A percentile compares a stretch with the other conserved stretches of the same genome.
These are phyloP conservation scores for Cyberlindnera amylophila DNA, from an alignment of 805 yeast species.

Conservation along the genomic window DNA sequence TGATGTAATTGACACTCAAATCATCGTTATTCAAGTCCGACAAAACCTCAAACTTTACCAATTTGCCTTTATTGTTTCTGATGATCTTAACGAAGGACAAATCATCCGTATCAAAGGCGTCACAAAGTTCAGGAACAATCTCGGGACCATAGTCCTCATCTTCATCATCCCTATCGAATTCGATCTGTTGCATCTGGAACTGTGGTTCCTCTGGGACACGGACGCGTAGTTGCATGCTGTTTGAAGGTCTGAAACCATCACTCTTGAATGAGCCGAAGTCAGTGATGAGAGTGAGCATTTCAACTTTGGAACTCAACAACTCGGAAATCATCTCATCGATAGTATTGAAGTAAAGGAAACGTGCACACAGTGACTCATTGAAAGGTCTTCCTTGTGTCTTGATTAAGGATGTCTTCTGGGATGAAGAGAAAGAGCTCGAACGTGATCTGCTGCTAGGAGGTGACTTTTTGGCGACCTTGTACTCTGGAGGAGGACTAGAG, in stretches of 20 bases:
- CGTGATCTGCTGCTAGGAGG: not conserved
- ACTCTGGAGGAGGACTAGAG: not conserved
- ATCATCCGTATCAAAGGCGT: constrained; percentile 14
- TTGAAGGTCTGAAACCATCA: constrained; percentile 8
- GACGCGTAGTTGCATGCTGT: constrained; percentile 19
- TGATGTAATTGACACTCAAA: constrained; percentile 28
- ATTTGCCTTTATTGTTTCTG: constrained; percentile 36
- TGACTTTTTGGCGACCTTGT: constrained; percentile 11
- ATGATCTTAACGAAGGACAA: constrained; percentile 36
- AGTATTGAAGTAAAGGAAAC: constrained; percentile 24
- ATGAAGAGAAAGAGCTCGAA: not conserved
- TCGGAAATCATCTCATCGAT: constrained; percentile 24
- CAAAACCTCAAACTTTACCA: constrained; percentile 36
- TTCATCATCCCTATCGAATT: constrained; percentile 24
- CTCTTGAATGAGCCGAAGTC: constrained; percentile 11
- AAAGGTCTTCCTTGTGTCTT: constrained; percentile 30
- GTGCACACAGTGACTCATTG: constrained; percentile 25
- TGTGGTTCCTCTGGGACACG: constrained; percentile 11
- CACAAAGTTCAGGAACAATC: constrained; percentile 20
- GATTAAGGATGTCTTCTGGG: not conserved
- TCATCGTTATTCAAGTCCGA: constrained; percentile 13
- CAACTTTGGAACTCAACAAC: constrained; percentile 16
- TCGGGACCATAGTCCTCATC: constrained; percentile 11
- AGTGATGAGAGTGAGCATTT: constrained; percentile 13
- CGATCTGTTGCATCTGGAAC: constrained; percentile 15